Conservation (phyloP, 768 basidiomycete genomes). For the Mycena olivaceomarginata region DNA sequence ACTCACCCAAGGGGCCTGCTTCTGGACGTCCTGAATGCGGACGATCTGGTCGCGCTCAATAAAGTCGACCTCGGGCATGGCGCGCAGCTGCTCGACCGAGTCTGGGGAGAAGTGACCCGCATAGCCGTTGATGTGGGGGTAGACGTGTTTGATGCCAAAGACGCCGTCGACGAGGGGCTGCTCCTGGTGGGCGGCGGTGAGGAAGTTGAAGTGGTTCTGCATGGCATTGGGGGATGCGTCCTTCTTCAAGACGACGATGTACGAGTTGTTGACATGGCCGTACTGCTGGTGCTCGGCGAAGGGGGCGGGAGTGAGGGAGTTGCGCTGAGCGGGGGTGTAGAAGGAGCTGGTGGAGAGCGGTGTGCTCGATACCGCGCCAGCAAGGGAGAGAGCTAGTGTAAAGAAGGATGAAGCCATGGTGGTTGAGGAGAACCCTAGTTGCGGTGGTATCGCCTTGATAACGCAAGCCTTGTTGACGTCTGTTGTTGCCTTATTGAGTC, state of each 20-base stretch:
- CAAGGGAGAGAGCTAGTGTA: conserved; percentile 63
- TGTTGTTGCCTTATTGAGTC: conserved; percentile 47
- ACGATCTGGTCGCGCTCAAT: conserved; percentile 97
- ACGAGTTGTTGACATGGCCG: conserved; percentile 91
- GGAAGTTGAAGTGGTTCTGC: conserved; percentile 87
- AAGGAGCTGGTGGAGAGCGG: conserved; percentile 70
- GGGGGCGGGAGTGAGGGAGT: conserved; percentile 71
- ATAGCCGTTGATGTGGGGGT: conserved; percentile 86
- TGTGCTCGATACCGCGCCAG: conserved; percentile 60
- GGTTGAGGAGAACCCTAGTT: conserved; percentile 51
- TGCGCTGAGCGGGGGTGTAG: conserved; percentile 50
- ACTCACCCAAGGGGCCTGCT: conserved; percentile 90
- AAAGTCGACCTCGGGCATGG: conserved; percentile 92
- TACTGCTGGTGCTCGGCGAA: conserved; percentile 78
- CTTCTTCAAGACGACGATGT: conserved; percentile 93
- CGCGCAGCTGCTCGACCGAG: conserved; percentile 85
- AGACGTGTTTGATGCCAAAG: conserved; percentile 83
- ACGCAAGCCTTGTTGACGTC: conserved; percentile 51
- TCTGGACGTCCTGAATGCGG: conserved; percentile 82
- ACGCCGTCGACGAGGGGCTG: conserved; percentile 70
- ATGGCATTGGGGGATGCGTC: conserved; percentile 74
- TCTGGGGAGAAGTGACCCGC: conserved; percentile 84
- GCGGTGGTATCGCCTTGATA: conserved; percentile 47
- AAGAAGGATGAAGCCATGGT: conserved; percentile 64
- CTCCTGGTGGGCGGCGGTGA: conserved; percentile 77